These are phyloP conservation scores for Rhizopus arrhizus DNA, from an alignment of 371 early-diverging fungal species.

Conservation along the genomic window DNA sequence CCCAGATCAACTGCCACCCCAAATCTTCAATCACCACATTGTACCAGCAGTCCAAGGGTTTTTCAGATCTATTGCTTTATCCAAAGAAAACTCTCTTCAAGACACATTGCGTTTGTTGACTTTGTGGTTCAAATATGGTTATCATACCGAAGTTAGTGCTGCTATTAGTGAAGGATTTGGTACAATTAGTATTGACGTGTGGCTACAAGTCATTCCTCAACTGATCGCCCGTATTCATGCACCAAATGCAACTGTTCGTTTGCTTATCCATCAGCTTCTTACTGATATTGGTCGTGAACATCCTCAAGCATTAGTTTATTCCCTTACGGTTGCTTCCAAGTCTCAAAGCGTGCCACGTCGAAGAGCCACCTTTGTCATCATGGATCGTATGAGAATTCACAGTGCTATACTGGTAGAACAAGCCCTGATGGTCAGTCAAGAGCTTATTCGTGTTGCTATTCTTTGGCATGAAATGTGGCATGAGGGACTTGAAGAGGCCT, in stretches of 20 bases:
- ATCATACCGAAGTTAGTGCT: slow-evolving; percentile 82
- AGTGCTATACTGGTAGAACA: slow-evolving; percentile 88
- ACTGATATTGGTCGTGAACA: slow-evolving; percentile 93
- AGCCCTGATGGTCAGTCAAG: slow-evolving; percentile 93
- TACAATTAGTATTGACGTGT: slow-evolving; percentile 91
- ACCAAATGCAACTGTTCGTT: slow-evolving; percentile 78
- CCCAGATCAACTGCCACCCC: slow-evolving; percentile 55
- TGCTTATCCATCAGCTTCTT: slow-evolving; percentile 87
- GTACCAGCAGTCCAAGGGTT: slow-evolving; percentile 83
- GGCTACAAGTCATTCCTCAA: slow-evolving; percentile 98
- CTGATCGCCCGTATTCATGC: slow-evolving; percentile 96
- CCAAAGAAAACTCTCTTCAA: slow-evolving; percentile 90
- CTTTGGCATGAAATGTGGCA: slow-evolving; percentile 99
- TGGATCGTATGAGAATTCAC: slow-evolving; percentile 91
- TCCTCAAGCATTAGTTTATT: slow-evolving; percentile 97
- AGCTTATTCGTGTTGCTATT: slow-evolving; percentile 95
- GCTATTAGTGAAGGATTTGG: slow-evolving; percentile 89
- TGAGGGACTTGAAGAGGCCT: slow-evolving; percentile 93
- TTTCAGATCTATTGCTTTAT: slow-evolving; percentile 92
- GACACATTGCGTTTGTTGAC: slow-evolving; percentile 95
- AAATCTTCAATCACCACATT: slow-evolving; percentile 63
- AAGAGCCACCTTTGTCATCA: slow-evolving; percentile 83
- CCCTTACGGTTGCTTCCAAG: slow-evolving; percentile 95
- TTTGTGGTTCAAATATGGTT: slow-evolving; percentile 96
- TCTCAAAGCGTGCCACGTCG: slow-evolving; percentile 81